These are phyloP conservation scores for Excoecaria agallocha DNA, from an alignment of 345 rosid genomes.

Conservation along the genomic window DNA sequence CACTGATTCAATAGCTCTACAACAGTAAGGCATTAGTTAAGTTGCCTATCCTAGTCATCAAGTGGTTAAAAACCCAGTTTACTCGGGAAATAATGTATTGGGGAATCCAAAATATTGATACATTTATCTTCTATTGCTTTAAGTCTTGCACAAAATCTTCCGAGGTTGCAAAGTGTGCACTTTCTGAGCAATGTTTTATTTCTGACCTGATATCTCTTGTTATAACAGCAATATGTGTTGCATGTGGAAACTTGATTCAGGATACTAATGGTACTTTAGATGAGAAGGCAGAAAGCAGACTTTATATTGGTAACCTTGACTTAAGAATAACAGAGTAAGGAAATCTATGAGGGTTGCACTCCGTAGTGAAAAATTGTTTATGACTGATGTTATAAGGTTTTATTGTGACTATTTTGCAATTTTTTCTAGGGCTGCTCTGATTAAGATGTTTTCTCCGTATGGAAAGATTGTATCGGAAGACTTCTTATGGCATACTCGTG, in stretches of 20 bases:
- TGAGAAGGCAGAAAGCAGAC: conserved; percentile 69
- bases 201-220: conserved; percentile 3
- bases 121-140: neutral
- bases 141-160: neutral
- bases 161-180: neutral
- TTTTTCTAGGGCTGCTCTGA: conserved; percentile 65
- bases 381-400: neutral
- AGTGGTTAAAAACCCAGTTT: too few relatives aligned
- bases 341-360: conserved; percentile 3
- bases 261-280: conserved; percentile 45
- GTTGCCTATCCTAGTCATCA: neutral
- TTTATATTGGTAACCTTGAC: conserved; percentile 82
- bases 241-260: conserved; percentile 37
- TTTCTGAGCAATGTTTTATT: neutral
- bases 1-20: neutral
- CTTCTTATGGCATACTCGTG: conserved; percentile 89
- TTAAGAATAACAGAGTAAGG: conserved; percentile 84
- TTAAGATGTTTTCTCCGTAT: conserved; percentile 86
- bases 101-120: neutral
- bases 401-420: neutral
- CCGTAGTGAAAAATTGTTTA: neutral
- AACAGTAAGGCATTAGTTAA: neutral
- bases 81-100: neutral
- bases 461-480: conserved; percentile 87
- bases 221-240: neutral